Evolutionary conservation across 108 stramenopile species (phyloP), one percentile per base, ranked within the genome.

Genomic region (Skeletonema costatum): DNA sequence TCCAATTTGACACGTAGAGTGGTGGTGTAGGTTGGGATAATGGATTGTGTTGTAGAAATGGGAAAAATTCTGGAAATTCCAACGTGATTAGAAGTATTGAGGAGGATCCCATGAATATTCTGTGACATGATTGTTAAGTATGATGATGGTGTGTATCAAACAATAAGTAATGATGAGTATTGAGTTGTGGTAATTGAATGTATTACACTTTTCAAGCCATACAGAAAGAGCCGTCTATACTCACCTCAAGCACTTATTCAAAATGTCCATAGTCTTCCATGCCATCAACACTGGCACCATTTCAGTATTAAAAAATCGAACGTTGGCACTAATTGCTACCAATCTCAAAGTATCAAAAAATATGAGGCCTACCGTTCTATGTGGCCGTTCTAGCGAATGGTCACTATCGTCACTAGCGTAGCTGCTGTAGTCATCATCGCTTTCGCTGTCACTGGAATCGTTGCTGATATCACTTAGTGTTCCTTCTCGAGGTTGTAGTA

Each of bases 51-150:
- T 75, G 74, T 2, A 75, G 38, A 42, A 75, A 71, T 33, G 81
- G 74, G 10, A 82, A 75, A 16, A 74, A 50, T 36, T 71, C 66
- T 38, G 81, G 81, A 38, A 82, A 82, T 75, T 82, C 81, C 25
- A 75, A 51, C 1, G 67, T 31, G 53, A 82, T 63, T n/a, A 75
- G 69, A 1, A 82, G 66, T 8, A 75, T n/a, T 33, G 65, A 36
- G 59, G 75, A 82, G 32, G 66, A 33, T 53, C 74, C 44, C 63
- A 82, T 82, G 65, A 75, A 75, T 60, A 82, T 21, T 41, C 80
- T 78, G 53, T 21, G 25, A 17, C 8, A 9, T 19, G 2, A n/a
- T 68, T 38, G 9, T 56, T 56, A 32, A 19, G 30, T 36, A 14
- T 17, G 25, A 25, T 25, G 25, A 25, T 25, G 25, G 0, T 25